Conservation (phyloP, 768 basidiomycete genomes). For the Lanmaoa pseudosensibilis region DNA sequence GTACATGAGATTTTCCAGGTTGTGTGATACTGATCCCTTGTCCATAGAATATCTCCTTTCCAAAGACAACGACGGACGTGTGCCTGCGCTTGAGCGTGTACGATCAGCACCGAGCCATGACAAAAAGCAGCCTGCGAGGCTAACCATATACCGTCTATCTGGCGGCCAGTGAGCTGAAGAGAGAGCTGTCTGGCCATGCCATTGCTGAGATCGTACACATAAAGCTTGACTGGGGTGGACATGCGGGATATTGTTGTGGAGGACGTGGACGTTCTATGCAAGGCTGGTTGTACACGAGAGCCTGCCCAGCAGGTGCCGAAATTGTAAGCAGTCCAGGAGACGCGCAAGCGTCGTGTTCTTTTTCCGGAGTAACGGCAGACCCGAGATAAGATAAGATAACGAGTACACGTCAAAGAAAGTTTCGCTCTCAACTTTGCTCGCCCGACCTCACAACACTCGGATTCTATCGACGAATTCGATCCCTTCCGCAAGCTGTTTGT, state of each 20-base stretch:
- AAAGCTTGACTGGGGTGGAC: conserved; percentile 62
- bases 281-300: background rate
- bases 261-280: background rate
- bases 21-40: conserved; percentile 71
- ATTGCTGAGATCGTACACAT: conserved; percentile 89
- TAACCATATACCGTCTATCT: conserved; percentile 93
- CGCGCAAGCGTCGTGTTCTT: conserved; percentile 16
- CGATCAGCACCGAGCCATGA: conserved; percentile 6
- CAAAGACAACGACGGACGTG: conserved; percentile 86
- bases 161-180: conserved; percentile 76
- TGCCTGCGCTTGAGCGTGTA: conserved; percentile 56
- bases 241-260: conserved; percentile 8
- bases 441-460: conserved; percentile 60
- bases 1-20: conserved; percentile 82
- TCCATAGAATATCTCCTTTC: conserved; percentile 87
- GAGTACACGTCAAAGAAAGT: conserved; percentile 3
- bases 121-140: conserved; percentile 19
- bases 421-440: conserved; percentile 28
- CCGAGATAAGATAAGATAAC: conserved; percentile 20
- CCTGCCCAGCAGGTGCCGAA: conserved; percentile 6
- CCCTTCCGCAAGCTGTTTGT: conserved; percentile 61
- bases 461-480: conserved; percentile 57
- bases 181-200: conserved; percentile 83
- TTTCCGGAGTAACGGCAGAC: background rate
- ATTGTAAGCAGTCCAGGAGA: background rate